phyloP scores from a whole-genome alignment of 371 early-diverging fungal genomes.

The Mortierella sp. region DNA sequence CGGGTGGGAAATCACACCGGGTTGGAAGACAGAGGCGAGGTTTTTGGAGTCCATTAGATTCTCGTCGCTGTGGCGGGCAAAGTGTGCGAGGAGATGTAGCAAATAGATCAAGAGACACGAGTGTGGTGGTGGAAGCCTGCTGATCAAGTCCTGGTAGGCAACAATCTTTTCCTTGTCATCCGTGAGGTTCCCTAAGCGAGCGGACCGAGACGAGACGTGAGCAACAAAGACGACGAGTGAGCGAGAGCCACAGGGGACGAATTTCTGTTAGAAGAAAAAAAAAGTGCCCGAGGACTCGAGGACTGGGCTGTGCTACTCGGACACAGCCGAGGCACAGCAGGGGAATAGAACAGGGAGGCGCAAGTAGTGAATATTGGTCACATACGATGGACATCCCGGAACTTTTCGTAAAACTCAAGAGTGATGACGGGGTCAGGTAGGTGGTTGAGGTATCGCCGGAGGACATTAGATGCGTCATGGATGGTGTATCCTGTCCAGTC shows the following conservation, averaged over 20 bases:
- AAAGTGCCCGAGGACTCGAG: conserved; percentile 6
- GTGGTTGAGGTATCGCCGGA: conserved; percentile 71
- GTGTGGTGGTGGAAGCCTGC: conserved; percentile 61
- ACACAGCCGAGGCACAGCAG: no score
- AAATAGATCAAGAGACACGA: conserved; percentile 68
- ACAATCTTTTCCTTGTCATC: conserved; percentile 56
- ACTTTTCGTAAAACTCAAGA: conserved; percentile 60
- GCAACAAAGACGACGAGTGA: conserved; percentile 9
- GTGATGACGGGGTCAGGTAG: conserved; percentile 71
- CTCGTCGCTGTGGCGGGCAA: conserved; percentile 58
- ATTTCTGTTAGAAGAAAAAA: conserved; percentile 6
- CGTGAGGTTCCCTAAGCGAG: conserved; percentile 53
- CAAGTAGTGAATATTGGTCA: not conserved
- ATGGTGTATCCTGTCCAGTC: conserved; percentile 69
- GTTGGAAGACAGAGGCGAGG: conserved; percentile 72
- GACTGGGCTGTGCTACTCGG: no score
- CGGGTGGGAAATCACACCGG: conserved; percentile 67
- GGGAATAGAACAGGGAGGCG: not conserved
- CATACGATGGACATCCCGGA: conserved; percentile 63
- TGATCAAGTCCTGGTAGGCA: conserved; percentile 65
- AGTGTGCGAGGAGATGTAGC: conserved; percentile 65
- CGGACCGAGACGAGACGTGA: no score
- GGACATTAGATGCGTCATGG: conserved; percentile 74
- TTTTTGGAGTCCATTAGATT: conserved; percentile 69
- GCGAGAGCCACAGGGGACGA: not conserved